Base-by-base conservation (phyloP, 371 early-diverging fungal species). In the Apophysomyces ossiformis region DNA sequence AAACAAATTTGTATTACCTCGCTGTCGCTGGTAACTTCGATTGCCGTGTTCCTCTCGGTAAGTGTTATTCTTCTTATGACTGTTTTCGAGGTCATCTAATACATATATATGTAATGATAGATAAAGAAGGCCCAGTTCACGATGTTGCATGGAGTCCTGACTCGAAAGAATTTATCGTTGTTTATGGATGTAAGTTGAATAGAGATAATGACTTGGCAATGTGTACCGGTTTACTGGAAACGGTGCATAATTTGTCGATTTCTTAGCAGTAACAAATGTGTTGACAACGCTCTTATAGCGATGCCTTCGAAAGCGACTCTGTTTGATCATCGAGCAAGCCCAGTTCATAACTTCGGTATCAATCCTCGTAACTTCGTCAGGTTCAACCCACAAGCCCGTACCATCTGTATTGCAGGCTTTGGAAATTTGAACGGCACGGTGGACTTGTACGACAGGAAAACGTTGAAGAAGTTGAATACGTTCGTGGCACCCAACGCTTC, bases 401-500 rank as follows among this genome's bases (percentile, higher is more conserved):
- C 93, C 36, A 76, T 97, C 58, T 89, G 86, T 67, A 81, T 97
- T 64, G 98, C 78, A 36, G 99, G 99, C 43, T 97, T 98, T 67
- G 99, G 99, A 50, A 99, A 97, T 78, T 85, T 99, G 81, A 89
- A 93, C 12, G 98, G 99, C 37, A 92, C 92, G 8, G 82, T 96
- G 66, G 96, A 96, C 71, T 75, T 98, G 60, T 98, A 94, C 93
- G 98, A 98, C 73, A 85, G 93, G 65, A 89, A 90, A 72, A 86
- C 85, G 1, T 84, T 93, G 63, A 90, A 88, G 68, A 94, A 94
- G 81, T 73, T 97, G 63, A 76, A 87, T 54, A 87, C 91, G 1
- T 79, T 96, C 62, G 83, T 92, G 45, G 96, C 94, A 13, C 82
- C 90, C 38, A 94, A 94, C 77, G 87, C 97, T 4, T 89, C 93